Conservation (phyloP, 495 filamentous ascomycete species). For the Lasiosphaeris hirsuta region DNA sequence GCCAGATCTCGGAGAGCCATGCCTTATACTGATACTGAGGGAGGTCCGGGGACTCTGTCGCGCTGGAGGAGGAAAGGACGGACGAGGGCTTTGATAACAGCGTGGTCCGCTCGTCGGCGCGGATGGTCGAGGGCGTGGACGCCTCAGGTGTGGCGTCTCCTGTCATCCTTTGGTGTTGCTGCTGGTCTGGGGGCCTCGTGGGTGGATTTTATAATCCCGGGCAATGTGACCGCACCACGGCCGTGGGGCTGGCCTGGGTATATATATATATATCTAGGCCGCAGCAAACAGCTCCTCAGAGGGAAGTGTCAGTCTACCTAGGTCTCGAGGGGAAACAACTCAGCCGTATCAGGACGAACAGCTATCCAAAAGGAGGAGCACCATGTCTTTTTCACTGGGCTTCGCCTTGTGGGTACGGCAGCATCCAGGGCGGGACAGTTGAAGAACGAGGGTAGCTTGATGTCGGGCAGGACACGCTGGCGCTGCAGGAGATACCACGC, state of each 20-base stretch:
- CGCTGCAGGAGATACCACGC: not conserved
- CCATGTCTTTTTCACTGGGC: too few relatives aligned
- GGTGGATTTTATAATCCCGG: too few relatives aligned
- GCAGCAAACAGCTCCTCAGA: too few relatives aligned
- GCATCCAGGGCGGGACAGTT: too few relatives aligned
- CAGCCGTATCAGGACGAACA: too few relatives aligned
- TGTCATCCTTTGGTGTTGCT: conserved; percentile 1
- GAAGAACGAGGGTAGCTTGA: not conserved
- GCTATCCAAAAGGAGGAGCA: too few relatives aligned
- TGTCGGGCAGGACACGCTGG: not conserved
- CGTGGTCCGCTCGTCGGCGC: conserved; percentile 42
- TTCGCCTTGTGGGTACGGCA: not conserved
- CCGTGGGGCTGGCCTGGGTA: too few relatives aligned
- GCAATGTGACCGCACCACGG: too few relatives aligned
- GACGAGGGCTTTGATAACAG: conserved; percentile 44
- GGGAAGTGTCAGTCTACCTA: too few relatives aligned
- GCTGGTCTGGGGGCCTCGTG: too few relatives aligned
- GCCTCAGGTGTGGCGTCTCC: not conserved
- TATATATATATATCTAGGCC: too few relatives aligned
- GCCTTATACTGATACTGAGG: conserved; percentile 9
- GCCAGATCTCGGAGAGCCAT: conserved; percentile 61
- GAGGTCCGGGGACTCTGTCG: conserved; percentile 6
- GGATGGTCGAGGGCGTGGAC: conserved; percentile 8
- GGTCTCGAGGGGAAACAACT: too few relatives aligned
- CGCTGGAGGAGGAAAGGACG: conserved; percentile 1